Evolutionary conservation across 2,329 filamentous ascomycete species (phyloP), one percentile per base, ranked within the genome.

Genomic region (Hymenoscyphus fructigenus): DNA sequence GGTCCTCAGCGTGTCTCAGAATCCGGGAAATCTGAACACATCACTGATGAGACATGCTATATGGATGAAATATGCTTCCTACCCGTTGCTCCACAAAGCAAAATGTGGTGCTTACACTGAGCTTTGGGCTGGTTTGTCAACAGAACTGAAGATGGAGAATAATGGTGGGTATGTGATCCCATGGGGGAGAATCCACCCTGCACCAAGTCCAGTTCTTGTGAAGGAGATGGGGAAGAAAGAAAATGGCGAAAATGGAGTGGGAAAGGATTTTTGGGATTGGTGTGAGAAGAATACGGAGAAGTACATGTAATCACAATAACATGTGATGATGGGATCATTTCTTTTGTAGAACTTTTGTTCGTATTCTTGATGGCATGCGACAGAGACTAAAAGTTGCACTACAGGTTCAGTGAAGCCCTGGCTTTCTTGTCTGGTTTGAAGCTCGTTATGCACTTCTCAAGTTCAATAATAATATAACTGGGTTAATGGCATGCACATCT

Each of bases 131-230:
- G 68, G 67, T 5, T 23, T 71, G 12, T 66, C 61, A 50, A 17
- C 23, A 9, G 63, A 66, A 29, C 61, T 64, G 53, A 68, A 47
- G 29, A 28, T 55, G 28, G 66, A 67, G 15, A 66, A 69, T 65
- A 58, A 66, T 17, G 68, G 71, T 10, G 63, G 57, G 20, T 70
- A 62, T 68, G 67, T 61, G 4, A 59, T 72, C n/a, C 71, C 72
- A 5, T 73, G 72, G 71, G 68, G 71, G 5, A 74, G 78, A 12
- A 82, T 78, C 78, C 82, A 84, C 63, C 62, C 65, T 6, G 36
- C 34, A 26, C 65, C 68, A 15, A 66, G 63, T 17, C 60, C 68
- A 15, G 67, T 72, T 65, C 38, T 71, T 10, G n/a, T 70, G 5
- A 47, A 64, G 15, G 61, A 62, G 5, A 60, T 73, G 55, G 66